Base-by-base conservation (phyloP, 169 alveolate genomes). In the Cryptosporidium xiaoi region DNA sequence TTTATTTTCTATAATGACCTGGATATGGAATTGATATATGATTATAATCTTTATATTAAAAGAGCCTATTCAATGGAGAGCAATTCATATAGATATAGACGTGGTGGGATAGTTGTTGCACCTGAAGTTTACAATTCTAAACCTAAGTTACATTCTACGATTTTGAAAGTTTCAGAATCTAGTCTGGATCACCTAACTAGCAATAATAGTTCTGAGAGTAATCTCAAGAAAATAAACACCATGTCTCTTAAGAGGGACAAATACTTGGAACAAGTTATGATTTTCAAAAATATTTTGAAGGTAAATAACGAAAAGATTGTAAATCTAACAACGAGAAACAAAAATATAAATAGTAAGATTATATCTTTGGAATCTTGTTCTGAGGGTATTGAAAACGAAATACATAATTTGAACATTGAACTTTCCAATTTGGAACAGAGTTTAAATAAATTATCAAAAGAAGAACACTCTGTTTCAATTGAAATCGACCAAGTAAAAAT, bases 41-140 rank as follows among this genome's bases (percentile, higher is more conserved):
- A 77, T 77, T 77, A 77, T 31, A 77, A 60, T 10, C 20, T 27
- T 62, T 58, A 77, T 31, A 77, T 77, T 40, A 77, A 62, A 44
- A 77, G 64, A 46, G 87, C 87, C 1, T 66, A 77, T 40, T 58
- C 65, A 36, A 15, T 77, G 40, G n/a, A 64, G 40, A 77, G 55
- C 64, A 34, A 20, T 62, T 62, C 69, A 77, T 60, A 44, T 40
- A 77, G 66, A 31, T 77, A 60, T 60, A 60, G 87, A 36, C 33
- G 87, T 46, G 87, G 77, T 18, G 87, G 87, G 13, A 77, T 77
- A 16, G 71, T 77, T 3, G 87, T 77, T 18, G 64, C 87, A 18
- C 87, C 87, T 2, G 87, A 77, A 40, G 8, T 62, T 60, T 40
- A 53, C 20, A 13, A 40, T 40, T 40, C 10, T 40, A 40, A 40